A percentile compares a stretch with the other conserved stretches of the same genome.
Evolutionary conservation across 1,139 yeast genomes (phyloP).

Genomic region (Sugiyamaella sp.): DNA sequence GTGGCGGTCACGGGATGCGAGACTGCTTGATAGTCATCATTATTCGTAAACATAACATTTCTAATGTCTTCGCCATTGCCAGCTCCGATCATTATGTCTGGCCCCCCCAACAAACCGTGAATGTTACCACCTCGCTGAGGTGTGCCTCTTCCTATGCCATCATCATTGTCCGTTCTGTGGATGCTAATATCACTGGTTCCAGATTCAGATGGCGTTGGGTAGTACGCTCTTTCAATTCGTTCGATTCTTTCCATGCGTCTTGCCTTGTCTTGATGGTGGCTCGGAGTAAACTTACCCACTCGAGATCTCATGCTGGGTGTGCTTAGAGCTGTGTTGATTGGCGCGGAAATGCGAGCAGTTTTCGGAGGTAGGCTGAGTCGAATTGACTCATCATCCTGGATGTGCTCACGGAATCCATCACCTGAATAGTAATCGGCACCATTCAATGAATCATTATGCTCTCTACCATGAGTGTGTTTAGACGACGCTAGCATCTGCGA

Average conservation of each 20-base stretch:
- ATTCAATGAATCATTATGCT: neutral
- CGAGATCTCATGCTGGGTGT: neutral
- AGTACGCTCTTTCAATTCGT: slow-evolving; percentile 29
- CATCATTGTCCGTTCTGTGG: slow-evolving; percentile 18
- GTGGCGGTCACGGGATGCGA: neutral
- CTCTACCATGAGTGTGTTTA: neutral
- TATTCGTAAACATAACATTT: slow-evolving; percentile 2
- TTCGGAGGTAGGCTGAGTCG: neutral
- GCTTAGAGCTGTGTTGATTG: neutral
- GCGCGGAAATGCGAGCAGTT: neutral
- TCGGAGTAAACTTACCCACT: slow-evolving; percentile 4
- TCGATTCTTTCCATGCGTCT: slow-evolving; percentile 19
- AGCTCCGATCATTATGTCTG: slow-evolving; percentile 10
- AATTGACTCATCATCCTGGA: neutral
- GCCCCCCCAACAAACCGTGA: neutral
- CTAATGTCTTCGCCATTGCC: slow-evolving; percentile 5
- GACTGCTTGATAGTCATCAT: slow-evolving; percentile 9
- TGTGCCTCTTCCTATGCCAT: slow-evolving; percentile 9
- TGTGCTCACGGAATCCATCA: neutral
- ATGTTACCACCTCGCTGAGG: slow-evolving; percentile 7
- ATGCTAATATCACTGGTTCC: slow-evolving; percentile 32
- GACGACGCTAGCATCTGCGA: neutral
- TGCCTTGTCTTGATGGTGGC: slow-evolving; percentile 6
- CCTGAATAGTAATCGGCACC: neutral
- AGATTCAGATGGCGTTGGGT: slow-evolving; percentile 40